Conservation (phyloP, 768 basidiomycete genomes). For the Russula ochroleuca region DNA sequence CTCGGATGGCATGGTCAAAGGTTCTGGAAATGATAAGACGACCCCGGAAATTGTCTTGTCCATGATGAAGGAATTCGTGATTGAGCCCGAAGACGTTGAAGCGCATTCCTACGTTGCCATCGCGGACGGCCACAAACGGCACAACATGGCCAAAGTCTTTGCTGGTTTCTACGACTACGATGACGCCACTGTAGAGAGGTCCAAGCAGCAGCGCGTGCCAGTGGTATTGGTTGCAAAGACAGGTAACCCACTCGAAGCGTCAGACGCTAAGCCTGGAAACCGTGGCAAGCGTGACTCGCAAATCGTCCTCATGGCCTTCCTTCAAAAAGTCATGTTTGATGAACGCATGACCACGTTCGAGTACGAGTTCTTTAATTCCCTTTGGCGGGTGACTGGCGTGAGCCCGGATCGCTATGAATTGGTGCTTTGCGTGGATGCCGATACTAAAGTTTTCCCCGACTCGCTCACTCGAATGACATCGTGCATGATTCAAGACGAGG, state of each 20-base stretch:
- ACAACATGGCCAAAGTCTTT: slow-evolving; percentile 99
- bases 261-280: slow-evolving; percentile 92
- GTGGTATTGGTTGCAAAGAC: slow-evolving; percentile 94
- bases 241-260: slow-evolving; percentile 87
- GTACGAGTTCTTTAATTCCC: slow-evolving; percentile 98
- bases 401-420: slow-evolving; percentile 95
- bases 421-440: slow-evolving; percentile 93
- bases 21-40: slow-evolving; percentile 80
- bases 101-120: slow-evolving; percentile 96
- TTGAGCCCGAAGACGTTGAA: slow-evolving; percentile 78
- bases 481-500: slow-evolving; percentile 94
- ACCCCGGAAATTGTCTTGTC: slow-evolving; percentile 91
- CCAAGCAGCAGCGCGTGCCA: slow-evolving; percentile 95
- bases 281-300: slow-evolving; percentile 98
- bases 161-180: slow-evolving; percentile 98
- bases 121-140: slow-evolving; percentile 98
- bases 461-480: slow-evolving; percentile 93
- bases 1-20: slow-evolving; percentile 98
- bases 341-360: slow-evolving; percentile 99
- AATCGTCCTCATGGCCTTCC: slow-evolving; percentile 94
- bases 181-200: slow-evolving; percentile 77
- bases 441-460: slow-evolving; percentile 99
- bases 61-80: slow-evolving; percentile 97
- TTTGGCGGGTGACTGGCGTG: slow-evolving; percentile 94
- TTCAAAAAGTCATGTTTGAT: slow-evolving; percentile 99